These are phyloP conservation scores for Castanea crenata DNA, from an alignment of 306 rosid genomes.

Conservation along the genomic window DNA sequence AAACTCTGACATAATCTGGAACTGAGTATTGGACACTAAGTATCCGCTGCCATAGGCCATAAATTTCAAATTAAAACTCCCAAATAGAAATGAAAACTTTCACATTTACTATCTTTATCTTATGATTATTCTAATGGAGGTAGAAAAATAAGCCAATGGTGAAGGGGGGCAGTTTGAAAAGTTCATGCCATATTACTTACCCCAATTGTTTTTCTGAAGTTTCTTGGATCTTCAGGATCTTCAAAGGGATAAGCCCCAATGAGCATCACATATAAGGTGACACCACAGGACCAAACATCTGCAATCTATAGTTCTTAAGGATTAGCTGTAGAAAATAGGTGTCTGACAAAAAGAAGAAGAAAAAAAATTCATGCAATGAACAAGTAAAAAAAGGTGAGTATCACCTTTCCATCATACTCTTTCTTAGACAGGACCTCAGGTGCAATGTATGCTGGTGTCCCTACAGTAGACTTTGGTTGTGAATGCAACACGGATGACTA, in stretches of 20 bases:
- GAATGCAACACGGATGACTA: slow-evolving; percentile 78
- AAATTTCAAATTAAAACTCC: slow-evolving; percentile 16
- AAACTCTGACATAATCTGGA: slow-evolving; percentile 60
- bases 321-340: neutral
- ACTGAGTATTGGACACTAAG: slow-evolving; percentile 60
- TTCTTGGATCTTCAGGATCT: slow-evolving; percentile 71
- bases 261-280: slow-evolving; percentile 83
- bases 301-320: slow-evolving; percentile 52
- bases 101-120: slow-evolving; percentile 4
- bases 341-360: neutral
- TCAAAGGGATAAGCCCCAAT: slow-evolving; percentile 88
- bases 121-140: neutral
- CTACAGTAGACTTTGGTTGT: slow-evolving; percentile 85
- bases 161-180: slow-evolving; percentile 1
- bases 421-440: slow-evolving; percentile 77
- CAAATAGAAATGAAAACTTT: slow-evolving; percentile 4
- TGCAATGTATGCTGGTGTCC: slow-evolving; percentile 92
- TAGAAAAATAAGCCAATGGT: slow-evolving; percentile 1
- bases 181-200: slow-evolving; percentile 38
- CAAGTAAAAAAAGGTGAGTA: slow-evolving; percentile 11
- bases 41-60: slow-evolving; percentile 58
- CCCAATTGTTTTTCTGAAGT: slow-evolving; percentile 63
- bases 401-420: slow-evolving; percentile 82
- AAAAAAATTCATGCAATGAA: neutral
- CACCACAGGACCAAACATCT: slow-evolving; percentile 98